Evolutionary conservation across 352 stramenopile species (phyloP).

Genomic region (Globisporangium parvum): DNA sequence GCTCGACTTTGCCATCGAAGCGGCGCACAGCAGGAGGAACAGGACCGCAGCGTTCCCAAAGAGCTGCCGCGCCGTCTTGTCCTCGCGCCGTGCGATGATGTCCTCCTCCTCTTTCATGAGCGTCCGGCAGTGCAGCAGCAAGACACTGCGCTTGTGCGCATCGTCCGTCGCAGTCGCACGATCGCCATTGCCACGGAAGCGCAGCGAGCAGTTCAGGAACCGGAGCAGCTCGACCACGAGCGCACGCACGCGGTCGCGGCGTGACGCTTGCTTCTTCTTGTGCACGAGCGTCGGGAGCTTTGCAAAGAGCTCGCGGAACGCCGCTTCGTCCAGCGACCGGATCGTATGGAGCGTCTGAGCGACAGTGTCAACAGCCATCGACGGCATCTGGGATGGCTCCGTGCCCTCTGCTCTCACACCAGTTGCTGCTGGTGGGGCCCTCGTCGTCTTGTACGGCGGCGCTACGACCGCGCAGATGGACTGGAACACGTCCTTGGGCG

Average conservation of each 20-base stretch:
- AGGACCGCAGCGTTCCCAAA: conserved; percentile 47
- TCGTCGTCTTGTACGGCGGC: not conserved
- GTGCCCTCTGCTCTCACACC: not conserved
- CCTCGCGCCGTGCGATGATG: conserved; percentile 29
- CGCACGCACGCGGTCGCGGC: conserved; percentile 37
- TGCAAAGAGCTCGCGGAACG: conserved; percentile 27
- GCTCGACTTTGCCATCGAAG: not conserved
- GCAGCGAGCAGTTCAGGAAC: conserved; percentile 26
- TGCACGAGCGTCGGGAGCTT: conserved; percentile 19
- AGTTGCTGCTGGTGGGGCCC: not conserved
- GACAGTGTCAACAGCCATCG: conserved; percentile 25
- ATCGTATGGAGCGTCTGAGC: conserved; percentile 29
- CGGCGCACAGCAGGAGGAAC: conserved; percentile 29
- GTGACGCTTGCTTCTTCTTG: conserved; percentile 39
- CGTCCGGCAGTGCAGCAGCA: conserved; percentile 40
- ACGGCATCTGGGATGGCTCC: not conserved
- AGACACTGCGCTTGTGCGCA: conserved; percentile 18
- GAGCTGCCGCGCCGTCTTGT: conserved; percentile 35
- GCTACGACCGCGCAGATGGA: conserved; percentile 17
- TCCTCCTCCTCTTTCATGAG: conserved; percentile 75
- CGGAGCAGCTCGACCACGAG: conserved; percentile 36
- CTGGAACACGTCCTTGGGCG: conserved; percentile 34
- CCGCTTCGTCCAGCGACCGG: conserved; percentile 24
- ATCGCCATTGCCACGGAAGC: not conserved
- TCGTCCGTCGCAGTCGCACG: conserved; percentile 5